Base-by-base conservation (phyloP, 495 filamentous ascomycete species). In the Venustampulla echinocandica region DNA sequence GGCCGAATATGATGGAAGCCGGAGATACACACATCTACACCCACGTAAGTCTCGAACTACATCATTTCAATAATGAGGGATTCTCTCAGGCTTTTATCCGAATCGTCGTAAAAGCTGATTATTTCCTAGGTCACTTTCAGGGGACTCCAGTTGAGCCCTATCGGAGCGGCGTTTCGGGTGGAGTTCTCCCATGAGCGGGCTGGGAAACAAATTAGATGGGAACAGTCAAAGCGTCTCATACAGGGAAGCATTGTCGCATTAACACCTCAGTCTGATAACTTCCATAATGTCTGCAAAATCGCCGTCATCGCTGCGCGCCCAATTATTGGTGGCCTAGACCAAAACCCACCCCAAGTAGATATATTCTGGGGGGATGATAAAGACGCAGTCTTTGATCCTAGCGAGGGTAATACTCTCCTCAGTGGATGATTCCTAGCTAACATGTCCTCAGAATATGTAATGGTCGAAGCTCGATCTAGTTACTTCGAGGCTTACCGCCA, bases 311-410 rank as follows among this genome's bases (percentile, higher is more conserved):
- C 81, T 32, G 78, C 77, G 2, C 64, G 82, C 4, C 73, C 79
- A 0, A 13, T 53, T 13, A 46, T 74, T 1, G 64, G 64, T 11
- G 64, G 64, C 0, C 63, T 85, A 0, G 57, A 72, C 13, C 61
- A 68, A 24, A 74, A 75, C 39, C 79, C 81, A n/a, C 74, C 76
- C 1, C 67, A 80, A 49, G 64, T 87, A n/a, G 80, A 85, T 50
- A 62, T 85, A 0, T 82, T 76, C 59, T 80, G 83, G 51, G 70
- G 69, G 4, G 52, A 64, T 1, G 43, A 66, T 2, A 65, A 73
- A 13, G 74, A 84, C 27, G 54, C 70, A 3, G 62, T 75, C 11
- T 64, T 84, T 49, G 80, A 85, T 58, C 71, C 80, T 10, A 70
- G 73, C 21, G 34, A 48, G 18, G 13, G 54, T 57, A 46, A 25